Evolutionary conservation across 1,284 basidiomycete genomes (phyloP), one percentile per base, ranked within the genome.

Genomic region (Trametes hirsuta): DNA sequence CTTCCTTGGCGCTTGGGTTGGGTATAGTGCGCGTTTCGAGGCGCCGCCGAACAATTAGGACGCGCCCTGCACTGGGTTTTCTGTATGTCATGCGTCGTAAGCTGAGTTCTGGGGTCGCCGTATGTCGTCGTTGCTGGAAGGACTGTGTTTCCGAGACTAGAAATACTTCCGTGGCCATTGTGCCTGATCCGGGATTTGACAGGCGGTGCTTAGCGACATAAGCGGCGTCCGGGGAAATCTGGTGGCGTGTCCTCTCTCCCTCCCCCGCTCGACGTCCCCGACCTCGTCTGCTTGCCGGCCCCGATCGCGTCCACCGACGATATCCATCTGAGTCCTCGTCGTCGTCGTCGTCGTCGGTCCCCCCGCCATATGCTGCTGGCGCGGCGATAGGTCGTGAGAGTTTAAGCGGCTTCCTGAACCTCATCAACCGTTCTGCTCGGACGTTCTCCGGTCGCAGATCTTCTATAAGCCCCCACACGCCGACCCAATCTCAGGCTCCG

Each of bases 351-450:
- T 30, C 30, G 30, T 30, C 47, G 47, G 22, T 36, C 36, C 36
- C 34, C 8, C n/a, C 39, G 39, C 39, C 14, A 18, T 40, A 18
- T 40, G 49, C 22, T 41, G 39, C 40, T 37, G 24, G 49, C 39
- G 22, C 22, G n/a, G 24, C 36, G 44, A 24, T 36, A 34, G 47
- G 47, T 15, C 55, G 55, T 56, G 55, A 42, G 55, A 56, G 55
- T 35, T 39, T 36, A 12, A 24, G 37, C 21, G 30, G 21, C 4
- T 41, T 18, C 45, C 24, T 30, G 30, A 4, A 8, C 18, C 47
- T 49, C 55, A 50, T 45, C 47, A 49, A 37, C 40, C 46, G 25
- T 47, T 57, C 47, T 53, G 48, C 55, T 56, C 57, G 57, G 59
- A 45, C 52, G 15, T 41, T 40, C 47, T 34, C 52, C 56, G 35